Base-by-base conservation (phyloP, 495 filamentous ascomycete genomes). In the Penicillium steckii region DNA sequence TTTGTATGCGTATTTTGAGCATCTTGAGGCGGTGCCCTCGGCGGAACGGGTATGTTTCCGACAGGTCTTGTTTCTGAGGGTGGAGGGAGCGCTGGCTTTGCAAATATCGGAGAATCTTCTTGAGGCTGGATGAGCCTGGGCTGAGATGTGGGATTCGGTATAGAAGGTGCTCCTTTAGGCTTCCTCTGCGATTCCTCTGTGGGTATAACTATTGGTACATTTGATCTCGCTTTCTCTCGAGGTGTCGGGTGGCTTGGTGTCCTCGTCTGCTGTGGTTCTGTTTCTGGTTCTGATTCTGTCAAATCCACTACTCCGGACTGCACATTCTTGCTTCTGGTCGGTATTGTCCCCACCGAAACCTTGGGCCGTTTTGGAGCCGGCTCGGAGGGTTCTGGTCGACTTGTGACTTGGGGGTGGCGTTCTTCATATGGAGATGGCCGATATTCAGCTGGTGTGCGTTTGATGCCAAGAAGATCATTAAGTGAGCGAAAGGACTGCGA, bases 401-500 rank as follows among this genome's bases (percentile, higher is more conserved):
- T 61, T n/a, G 42, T 3, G 8, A 25, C 2, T 13, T 5, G 37
- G 22, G 49, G 35, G 32, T 73, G 57, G 8, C 74, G 62, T 27
- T 72, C 52, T 41, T 81, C 80, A 55, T 75, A 78, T 0, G 81
- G 79, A n/a, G 80, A 80, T 25, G 61, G 55, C 8, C 74, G 64
- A 58, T 76, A 77, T 1, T 74, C 74, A 37, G 73, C 62, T 6
- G 70, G 70, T 1, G 77, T 76, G 51, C 69, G 80, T 13, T 72
- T 76, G n/a, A 78, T 81, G 0, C 82, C 81, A 15, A 86, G 68
- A 6, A 85, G 56, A 24, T 80, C 75, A 53, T 83, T 83, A 25
- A 86, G 66, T 1, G 82, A 80, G 27, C 79, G 80, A 10, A 70
- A 57, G 10, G 66, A 48, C 48, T 72, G 67, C 10, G 66, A 70